Base-by-base conservation (phyloP, 78 protist genomes). In the Planoprotostelium fungivorum region DNA sequence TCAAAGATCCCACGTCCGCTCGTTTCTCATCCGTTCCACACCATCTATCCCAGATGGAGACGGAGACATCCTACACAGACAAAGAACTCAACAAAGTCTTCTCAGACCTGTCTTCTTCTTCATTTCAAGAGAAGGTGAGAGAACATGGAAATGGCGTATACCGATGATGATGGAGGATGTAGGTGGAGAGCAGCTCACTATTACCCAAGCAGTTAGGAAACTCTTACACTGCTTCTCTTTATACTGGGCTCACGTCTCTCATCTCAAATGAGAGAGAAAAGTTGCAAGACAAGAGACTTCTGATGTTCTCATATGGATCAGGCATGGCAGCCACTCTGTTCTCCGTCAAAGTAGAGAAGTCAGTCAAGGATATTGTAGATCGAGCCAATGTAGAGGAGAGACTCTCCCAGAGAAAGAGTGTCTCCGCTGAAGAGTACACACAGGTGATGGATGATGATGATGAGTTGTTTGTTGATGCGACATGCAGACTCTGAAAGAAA, bases 251-350 rank as follows among this genome's bases (percentile, higher is more conserved):
- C 0, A 88, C 85, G 36, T 96, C 99, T 38, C 94, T 97, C 88
- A 39, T 98, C 5, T 37, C 84, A 10, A 88, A 84, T 83, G 63
- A 92, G 34, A 31, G 38, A n/a, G 84, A 93, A 34, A 90, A 38
- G 9, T 83, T 91, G 23, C 89, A 34, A 25, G 98, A 97, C 38
- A 95, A 96, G 90, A 87, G 97, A n/a, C 91, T 97, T 5, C 1
- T 96, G 63, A 39, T 95, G 36, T 98, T 97, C 95, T 96, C 98
- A 0, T 98, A 98, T 87, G 99, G 99, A 39, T 96, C 98, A 0
- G 99, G 99, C 35, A 83, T 97, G 38, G 96, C 97, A 73, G 91
- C 99, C 34, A 84, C 98, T 85, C 90, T 97, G 90, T 98, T 95
- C 93, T 92, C 96, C 35, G 51, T 98, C 73, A 38, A 84, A 29